phyloP scores from a whole-genome alignment of 164 flowering plant genomes.

The Kalanchoe fedtschenkoi region DNA sequence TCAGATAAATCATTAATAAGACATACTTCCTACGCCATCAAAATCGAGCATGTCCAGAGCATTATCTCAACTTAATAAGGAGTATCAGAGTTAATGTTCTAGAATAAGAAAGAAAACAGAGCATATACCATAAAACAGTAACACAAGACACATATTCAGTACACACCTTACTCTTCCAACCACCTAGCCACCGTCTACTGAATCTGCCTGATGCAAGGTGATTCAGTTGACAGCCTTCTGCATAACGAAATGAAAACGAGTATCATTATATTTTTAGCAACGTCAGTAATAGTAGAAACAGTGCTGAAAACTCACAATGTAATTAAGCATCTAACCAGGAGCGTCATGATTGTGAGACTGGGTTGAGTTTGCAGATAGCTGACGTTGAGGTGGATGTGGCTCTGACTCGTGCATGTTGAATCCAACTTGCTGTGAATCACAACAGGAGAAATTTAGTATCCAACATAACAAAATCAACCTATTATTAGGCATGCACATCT shows the following conservation, averaged over 20 bases:
- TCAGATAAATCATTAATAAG: too few relatives aligned
- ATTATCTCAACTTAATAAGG: background rate
- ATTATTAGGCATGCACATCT: background rate
- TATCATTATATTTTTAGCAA: background rate
- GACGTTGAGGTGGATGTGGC: background rate
- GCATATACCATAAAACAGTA: background rate
- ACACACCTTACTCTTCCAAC: slow-evolving; percentile 55
- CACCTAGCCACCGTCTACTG: slow-evolving; percentile 62
- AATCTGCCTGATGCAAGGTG: slow-evolving; percentile 19
- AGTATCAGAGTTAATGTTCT: background rate
- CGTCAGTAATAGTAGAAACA: background rate
- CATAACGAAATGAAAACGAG: background rate
- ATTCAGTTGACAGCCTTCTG: slow-evolving; percentile 15
- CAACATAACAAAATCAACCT: background rate
- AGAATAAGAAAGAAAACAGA: background rate
- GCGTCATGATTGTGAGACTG: background rate
- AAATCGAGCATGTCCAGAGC: background rate
- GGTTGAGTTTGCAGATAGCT: background rate
- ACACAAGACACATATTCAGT: background rate
- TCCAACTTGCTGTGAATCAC: background rate
- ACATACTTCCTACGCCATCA: too few relatives aligned
- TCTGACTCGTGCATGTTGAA: background rate
- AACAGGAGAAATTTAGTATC: background rate
- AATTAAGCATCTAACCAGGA: background rate
- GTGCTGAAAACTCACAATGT: background rate